These are phyloP conservation scores for Fusarium keratoplasticum DNA, from an alignment of 2,329 filamentous ascomycete species.

Conservation along the genomic window DNA sequence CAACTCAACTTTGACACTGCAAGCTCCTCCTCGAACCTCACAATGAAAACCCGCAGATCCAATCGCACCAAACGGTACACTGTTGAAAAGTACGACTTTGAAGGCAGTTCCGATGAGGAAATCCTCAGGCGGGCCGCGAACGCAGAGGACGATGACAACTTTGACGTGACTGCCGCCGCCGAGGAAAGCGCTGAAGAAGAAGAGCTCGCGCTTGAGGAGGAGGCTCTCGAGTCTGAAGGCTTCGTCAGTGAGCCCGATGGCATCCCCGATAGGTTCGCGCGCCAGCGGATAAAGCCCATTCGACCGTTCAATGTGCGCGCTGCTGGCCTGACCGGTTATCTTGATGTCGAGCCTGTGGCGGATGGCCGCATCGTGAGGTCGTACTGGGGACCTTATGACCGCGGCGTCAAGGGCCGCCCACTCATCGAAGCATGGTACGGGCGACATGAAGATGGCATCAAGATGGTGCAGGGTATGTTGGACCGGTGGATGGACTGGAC, in stretches of 20 bases:
- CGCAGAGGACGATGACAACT: constrained; percentile 47
- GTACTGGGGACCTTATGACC: constrained; percentile 52
- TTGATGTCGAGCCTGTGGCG: constrained; percentile 50
- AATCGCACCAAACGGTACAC: constrained; percentile 52
- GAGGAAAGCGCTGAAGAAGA: constrained; percentile 51
- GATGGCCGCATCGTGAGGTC: constrained; percentile 48
- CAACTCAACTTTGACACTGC: constrained; percentile 6
- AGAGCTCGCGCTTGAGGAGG: constrained; percentile 45
- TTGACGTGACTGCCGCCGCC: constrained; percentile 45
- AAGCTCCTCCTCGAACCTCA: constrained; percentile 6
- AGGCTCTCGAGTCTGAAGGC: constrained; percentile 45
- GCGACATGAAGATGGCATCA: constrained; percentile 50
- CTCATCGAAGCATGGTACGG: constrained; percentile 58
- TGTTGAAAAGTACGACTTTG: constrained; percentile 51
- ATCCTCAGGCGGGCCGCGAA: constrained; percentile 35
- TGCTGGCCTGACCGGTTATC: constrained; percentile 39
- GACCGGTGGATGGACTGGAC: constrained; percentile 56
- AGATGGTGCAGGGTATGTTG: constrained; percentile 52
- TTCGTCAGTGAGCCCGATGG: constrained; percentile 41
- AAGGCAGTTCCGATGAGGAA: constrained; percentile 49
- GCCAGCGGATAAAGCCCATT: constrained; percentile 42
- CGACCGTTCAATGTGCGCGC: constrained; percentile 40
- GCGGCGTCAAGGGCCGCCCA: constrained; percentile 47
- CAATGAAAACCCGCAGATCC: constrained; percentile 53
- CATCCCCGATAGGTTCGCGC: constrained; percentile 45